Evolutionary conservation across 2,329 filamentous ascomycete species (phyloP).

Genomic region (Fusarium sp.): DNA sequence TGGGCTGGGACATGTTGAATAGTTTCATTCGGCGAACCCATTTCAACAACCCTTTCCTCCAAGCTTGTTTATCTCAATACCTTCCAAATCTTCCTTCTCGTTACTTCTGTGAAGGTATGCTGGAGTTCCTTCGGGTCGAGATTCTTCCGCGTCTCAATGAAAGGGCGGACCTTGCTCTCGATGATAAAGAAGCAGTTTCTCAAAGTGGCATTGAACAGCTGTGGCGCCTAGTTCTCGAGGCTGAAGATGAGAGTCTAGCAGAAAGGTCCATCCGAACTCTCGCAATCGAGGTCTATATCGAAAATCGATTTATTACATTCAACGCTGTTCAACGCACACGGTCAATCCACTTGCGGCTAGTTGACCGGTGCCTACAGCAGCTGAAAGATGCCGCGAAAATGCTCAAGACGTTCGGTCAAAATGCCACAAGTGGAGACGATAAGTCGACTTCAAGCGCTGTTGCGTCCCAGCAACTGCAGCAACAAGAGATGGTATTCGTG

Average conservation of each 20-base stretch:
- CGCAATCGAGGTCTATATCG: conserved; percentile 77
- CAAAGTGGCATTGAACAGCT: conserved; percentile 75
- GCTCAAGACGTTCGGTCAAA: conserved; percentile 64
- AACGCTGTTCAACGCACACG: conserved; percentile 65
- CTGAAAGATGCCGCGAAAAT: conserved; percentile 71
- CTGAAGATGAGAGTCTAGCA: conserved; percentile 75
- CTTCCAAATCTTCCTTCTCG: conserved; percentile 68
- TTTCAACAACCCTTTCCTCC: conserved; percentile 65
- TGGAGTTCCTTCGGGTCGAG: conserved; percentile 71
- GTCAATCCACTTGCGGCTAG: conserved; percentile 75
- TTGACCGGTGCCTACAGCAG: conserved; percentile 79
- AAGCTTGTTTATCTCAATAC: conserved; percentile 66
- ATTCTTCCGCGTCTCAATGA: conserved; percentile 63
- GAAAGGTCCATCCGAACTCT: conserved; percentile 76
- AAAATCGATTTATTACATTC: conserved; percentile 64
- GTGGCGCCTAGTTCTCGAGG: conserved; percentile 85
- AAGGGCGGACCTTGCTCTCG: conserved; percentile 60
- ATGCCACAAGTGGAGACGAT: conserved; percentile 59
- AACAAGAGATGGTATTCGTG: conserved; percentile 71
- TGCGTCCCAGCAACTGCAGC: conserved; percentile 61
- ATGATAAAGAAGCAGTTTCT: conserved; percentile 65
- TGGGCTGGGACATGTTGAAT: conserved; percentile 78
- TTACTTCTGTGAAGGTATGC: conserved; percentile 71
- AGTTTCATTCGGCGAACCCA: conserved; percentile 56
- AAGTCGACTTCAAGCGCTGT: conserved; percentile 66